phyloP scores from a whole-genome alignment of 208 protist genomes.

The Acanthamoeba sp. region DNA sequence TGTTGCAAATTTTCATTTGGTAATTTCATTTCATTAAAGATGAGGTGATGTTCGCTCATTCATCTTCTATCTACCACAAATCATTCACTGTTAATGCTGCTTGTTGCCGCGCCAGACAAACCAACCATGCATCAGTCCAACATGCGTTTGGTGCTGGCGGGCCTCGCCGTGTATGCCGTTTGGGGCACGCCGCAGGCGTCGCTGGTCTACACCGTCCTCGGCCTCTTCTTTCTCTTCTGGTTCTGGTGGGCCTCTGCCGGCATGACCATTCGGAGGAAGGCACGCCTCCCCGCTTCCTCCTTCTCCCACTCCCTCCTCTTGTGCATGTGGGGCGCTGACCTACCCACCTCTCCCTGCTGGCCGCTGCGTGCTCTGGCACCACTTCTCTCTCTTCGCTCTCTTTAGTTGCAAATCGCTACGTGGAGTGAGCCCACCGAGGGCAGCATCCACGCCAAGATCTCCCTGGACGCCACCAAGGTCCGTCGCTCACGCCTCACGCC shows the following conservation, averaged over 20 bases:
- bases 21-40: no score
- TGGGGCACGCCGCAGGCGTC: slow-evolving; percentile 43
- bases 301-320: not conserved
- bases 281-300: not conserved
- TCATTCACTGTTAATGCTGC: no score
- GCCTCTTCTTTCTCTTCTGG: slow-evolving; percentile 30
- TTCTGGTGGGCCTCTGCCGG: slow-evolving; percentile 68
- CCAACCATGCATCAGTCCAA: slow-evolving; percentile 69
- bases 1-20: no score
- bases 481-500: not conserved
- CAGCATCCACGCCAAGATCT: slow-evolving; percentile 68
- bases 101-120: not conserved
- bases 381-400: not conserved
- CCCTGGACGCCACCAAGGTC: slow-evolving; percentile 60
- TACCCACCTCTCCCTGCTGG: no score
- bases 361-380: not conserved
- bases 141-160: slow-evolving; percentile 16
- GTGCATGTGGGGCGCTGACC: no score
- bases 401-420: slow-evolving; percentile 36
- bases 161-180: not conserved
- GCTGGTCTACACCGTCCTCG: not conserved
- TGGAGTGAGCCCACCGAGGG: slow-evolving; percentile 42
- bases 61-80: no score
- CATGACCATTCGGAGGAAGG: slow-evolving; percentile 47
- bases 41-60: no score